phyloP scores from a whole-genome alignment of 2,329 filamentous ascomycete species.

The Aurifilum marmelostoma region DNA sequence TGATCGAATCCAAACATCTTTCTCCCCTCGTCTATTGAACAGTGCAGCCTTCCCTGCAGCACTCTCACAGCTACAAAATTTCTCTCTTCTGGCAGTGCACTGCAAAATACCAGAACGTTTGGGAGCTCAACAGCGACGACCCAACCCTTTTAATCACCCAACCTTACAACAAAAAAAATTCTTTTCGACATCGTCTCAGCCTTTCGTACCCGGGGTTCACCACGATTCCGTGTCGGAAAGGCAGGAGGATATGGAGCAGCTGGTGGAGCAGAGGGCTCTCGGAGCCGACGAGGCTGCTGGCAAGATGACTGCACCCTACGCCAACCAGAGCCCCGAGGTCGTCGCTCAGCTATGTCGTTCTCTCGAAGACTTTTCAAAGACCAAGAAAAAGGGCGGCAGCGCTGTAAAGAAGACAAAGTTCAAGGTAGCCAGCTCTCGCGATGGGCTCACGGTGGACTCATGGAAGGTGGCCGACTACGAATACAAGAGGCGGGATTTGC shows the following conservation, averaged over 20 bases:
- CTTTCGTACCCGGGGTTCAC: background rate
- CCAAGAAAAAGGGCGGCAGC: constrained; percentile 62
- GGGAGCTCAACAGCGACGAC: background rate
- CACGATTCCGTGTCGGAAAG: background rate
- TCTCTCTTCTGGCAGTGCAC: background rate
- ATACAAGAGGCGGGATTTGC: constrained; percentile 84
- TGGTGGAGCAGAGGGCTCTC: constrained; percentile 15
- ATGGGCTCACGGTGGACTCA: constrained; percentile 75
- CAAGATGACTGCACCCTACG: constrained; percentile 59
- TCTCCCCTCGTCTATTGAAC: background rate
- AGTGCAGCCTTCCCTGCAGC: background rate
- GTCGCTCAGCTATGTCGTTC: constrained; percentile 66
- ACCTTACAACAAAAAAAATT: background rate
- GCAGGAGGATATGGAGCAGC: constrained; percentile 18
- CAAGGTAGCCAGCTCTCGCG: constrained; percentile 62
- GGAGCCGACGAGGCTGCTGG: constrained; percentile 30
- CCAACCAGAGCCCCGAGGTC: constrained; percentile 69
- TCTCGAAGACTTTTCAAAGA: constrained; percentile 62
- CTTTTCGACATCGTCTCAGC: background rate
- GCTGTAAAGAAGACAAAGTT: constrained; percentile 83
- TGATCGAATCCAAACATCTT: background rate
- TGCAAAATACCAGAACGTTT: background rate
- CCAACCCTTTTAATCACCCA: background rate
- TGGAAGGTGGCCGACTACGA: constrained; percentile 96
- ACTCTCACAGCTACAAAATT: constrained; percentile 4